Base-by-base conservation (phyloP, 2,329 filamentous ascomycete genomes). In the Paracoccidioides lutzii region DNA sequence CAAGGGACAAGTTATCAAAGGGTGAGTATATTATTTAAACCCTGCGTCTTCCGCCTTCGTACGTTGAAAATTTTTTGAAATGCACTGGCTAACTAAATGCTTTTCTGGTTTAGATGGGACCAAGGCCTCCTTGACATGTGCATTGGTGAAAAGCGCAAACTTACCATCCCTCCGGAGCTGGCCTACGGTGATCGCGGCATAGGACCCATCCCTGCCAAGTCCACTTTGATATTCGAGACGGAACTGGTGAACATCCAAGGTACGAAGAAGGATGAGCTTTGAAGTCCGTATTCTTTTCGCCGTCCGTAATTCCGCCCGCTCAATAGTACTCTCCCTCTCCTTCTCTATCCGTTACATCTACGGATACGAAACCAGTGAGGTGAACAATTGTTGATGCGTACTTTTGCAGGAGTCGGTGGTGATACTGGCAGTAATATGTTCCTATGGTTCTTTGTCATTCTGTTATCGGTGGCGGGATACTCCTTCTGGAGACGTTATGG, bases 111-210 rank as follows among this genome's bases (percentile, higher is more conserved):
- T 59, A 88, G 84, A 67, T 96, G 90, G 91, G 91, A 97, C 65
- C 73, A 94, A 68, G 91, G 91, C 52, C 79, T 97, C 42, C 65
- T 93, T 54, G 88, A 88, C 67, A 96, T 97, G 90, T 97, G 93
- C 73, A 86, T 94, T 64, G 91, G 93, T 59, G 91, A 97, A 78
- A 91, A 90, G 78, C 81, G 86, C 63, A 91, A 82, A 55, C 75
- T 98, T 70, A 96, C 85, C 22, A 93, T 98, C 56, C 89, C 90
- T n/a, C 88, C 91, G 22, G 81, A 84, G 67, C 76, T 85, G 67
- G 93, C 82, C 50, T 98, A 97, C 71, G 93, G 93, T 52, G 75
- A 85, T 59, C 78, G 82, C 54, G 78, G 72, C 41, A 81, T 88
- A 68, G 90, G 90, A 1, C 89, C 90, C 28, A 97, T 97, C 66